Evolutionary conservation across 495 filamentous ascomycete species (phyloP), one percentile per base, ranked within the genome.

Genomic region (Aspergillus campestris): DNA sequence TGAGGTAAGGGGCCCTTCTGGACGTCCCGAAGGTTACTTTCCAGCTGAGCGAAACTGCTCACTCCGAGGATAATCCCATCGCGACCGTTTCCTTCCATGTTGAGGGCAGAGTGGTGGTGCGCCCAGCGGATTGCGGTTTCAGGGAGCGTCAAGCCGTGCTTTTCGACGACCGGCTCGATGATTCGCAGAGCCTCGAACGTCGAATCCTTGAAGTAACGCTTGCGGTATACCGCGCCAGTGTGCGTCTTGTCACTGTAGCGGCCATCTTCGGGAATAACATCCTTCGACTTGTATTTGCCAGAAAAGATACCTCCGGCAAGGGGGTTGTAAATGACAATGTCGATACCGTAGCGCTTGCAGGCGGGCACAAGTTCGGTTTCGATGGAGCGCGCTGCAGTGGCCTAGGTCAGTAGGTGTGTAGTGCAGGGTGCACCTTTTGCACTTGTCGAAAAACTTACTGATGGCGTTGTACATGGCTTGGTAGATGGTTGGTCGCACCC

Each of bases 271-370:
- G 86, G 86, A 0, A 82, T 64, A 57, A 24, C 18, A 4, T 86
- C 84, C 28, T 61, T 65, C 31, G 76, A 74, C 67, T 87, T 89
- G 69, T 89, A 89, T 58, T 92, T 92, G 42, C 89, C 87, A 18
- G 82, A 83, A 57, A 95, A 84, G 13, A 95, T 61, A 0, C 90
- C 90, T 5, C 89, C 89, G 8, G 86, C 87, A 40, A 86, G 68
- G 0, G 90, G 90, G 61, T 95, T 95, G 65, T 96, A 95, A n/a
- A 91, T 72, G 24, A 95, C 89, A 18, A 95, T 77, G 48, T 92
- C 86, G 27, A 96, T 70, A 0, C 87, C 86, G 57, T 91, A 95
- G 11, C 87, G 80, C n/a, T 81, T 76, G 53, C 87, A 94, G 6
- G 81, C 81, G 0, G 79, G 82, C 28, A 95, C 73, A 31, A 95